Conservation (phyloP, 2,329 filamentous ascomycete species). For the Thermoascus crustaceus region DNA sequence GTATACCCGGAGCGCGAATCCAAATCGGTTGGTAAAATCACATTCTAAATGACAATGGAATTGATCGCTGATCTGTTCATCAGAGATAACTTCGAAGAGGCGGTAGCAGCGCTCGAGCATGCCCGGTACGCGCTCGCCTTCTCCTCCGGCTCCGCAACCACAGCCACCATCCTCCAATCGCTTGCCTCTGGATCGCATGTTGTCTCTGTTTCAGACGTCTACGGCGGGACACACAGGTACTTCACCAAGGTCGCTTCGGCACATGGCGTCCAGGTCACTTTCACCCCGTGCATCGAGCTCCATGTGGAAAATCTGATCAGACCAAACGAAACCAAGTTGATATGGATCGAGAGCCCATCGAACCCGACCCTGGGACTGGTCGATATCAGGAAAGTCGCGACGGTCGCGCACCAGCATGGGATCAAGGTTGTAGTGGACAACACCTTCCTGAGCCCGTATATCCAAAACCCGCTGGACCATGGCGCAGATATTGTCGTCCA, state of each 20-base stretch:
- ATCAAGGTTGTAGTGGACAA: slow-evolving; percentile 98
- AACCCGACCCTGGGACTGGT: slow-evolving; percentile 92
- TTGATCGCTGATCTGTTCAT: background rate
- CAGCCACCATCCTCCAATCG: slow-evolving; percentile 85
- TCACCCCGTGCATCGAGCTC: slow-evolving; percentile 84
- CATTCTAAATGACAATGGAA: background rate
- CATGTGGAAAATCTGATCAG: slow-evolving; percentile 80
- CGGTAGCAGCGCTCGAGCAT: slow-evolving; percentile 85
- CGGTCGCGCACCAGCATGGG: slow-evolving; percentile 74
- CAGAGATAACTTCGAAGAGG: slow-evolving; percentile 83
- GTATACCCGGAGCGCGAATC: slow-evolving; percentile 89
- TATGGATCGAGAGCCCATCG: slow-evolving; percentile 95
- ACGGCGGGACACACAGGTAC: slow-evolving; percentile 95
- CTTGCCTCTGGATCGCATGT: slow-evolving; percentile 87
- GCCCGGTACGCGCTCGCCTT: slow-evolving; percentile 91
- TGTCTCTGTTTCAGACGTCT: slow-evolving; percentile 93
- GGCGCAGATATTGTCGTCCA: slow-evolving; percentile 96
- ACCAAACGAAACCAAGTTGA: slow-evolving; percentile 71
- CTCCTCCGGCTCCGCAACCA: slow-evolving; percentile 87
- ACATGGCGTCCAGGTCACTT: slow-evolving; percentile 89
- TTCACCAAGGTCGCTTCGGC: slow-evolving; percentile 96
- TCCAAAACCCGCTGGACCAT: slow-evolving; percentile 91
- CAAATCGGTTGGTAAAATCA: slow-evolving; percentile 55
- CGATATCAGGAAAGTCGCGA: slow-evolving; percentile 79
- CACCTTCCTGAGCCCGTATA: slow-evolving; percentile 92